Percentiles rank a stretch among this genome's conserved stretches.
phyloP scores from a whole-genome alignment of 805 yeast species.

The Sugiyamaella marilandica region DNA sequence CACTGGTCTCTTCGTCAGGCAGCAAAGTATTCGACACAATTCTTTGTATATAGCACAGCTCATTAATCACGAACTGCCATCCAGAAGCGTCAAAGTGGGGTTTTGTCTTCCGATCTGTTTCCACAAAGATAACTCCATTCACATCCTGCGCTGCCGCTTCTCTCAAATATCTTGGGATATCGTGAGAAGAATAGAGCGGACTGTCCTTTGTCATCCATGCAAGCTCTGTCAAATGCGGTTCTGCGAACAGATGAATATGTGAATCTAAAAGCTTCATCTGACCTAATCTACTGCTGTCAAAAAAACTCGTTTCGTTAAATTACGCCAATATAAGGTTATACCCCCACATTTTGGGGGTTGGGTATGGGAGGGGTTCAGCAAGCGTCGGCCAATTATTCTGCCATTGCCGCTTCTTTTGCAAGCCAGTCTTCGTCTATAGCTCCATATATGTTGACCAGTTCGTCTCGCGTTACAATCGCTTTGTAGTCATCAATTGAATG shows the following conservation, averaged over 20 bases:
- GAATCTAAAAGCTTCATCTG: constrained; percentile 27
- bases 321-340: too few relatives aligned
- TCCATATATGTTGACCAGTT: not conserved
- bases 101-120: constrained; percentile 31
- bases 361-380: too few relatives aligned
- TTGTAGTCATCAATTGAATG: constrained; percentile 18
- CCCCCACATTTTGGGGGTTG: too few relatives aligned
- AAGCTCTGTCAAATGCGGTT: constrained; percentile 23
- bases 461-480: constrained; percentile 25
- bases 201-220: constrained; percentile 35
- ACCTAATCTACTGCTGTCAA: not conserved
- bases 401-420: not conserved
- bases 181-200: constrained; percentile 26
- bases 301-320: too few relatives aligned
- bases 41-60: constrained; percentile 26
- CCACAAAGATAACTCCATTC: constrained; percentile 35
- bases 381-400: too few relatives aligned
- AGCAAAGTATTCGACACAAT: constrained; percentile 1
- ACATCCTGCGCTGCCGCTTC: constrained; percentile 15
- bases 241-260: constrained; percentile 38
- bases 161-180: constrained; percentile 30
- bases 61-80: constrained; percentile 30
- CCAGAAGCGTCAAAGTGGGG: constrained; percentile 19
- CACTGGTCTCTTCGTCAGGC: not conserved
- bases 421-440: not conserved